Evolutionary conservation across 805 yeast species (phyloP), one percentile per base, ranked within the genome.

Genomic region (Starmerella potacharoeniae): DNA sequence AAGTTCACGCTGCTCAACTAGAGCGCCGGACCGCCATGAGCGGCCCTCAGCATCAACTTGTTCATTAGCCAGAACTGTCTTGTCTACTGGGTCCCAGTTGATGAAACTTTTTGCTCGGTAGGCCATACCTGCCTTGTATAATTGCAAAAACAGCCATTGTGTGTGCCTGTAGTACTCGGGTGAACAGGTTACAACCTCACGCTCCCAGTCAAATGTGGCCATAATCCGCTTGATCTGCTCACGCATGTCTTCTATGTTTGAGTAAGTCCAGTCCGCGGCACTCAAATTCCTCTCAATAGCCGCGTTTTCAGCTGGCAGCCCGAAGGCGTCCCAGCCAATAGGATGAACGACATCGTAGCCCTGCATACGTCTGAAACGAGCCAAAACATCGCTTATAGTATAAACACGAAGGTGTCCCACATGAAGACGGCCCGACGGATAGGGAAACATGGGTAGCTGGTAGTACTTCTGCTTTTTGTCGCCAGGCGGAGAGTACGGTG

Each of bases 291-390:
- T 72, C 67, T 90, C 96, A 34, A 88, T 82, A 0, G 98, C 98
- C 0, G 98, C 98, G 68, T 93, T 93, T 67, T 93, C 98, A 0
- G 98, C 98, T 0, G 98, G 98, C 31, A 93, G 73, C 0, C 98
- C 98, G 75, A 93, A 93, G 0, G 97, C 95, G 73, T 93, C 98
- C 97, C 97, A 93, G 0, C 98, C 98, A 95, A 93, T 90, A 0
- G 97, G 97, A 66, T 93, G 96, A 2, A 91, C 74, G 13, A 91
- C 96, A 40, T 81, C 71, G 61, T 75, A 77, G 1, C 96, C 96
- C 51, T 77, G 78, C 70, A 86, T 76, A 59, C 93, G 74, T 60
- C 86, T 78, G 68, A 78, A 91, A 60, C 97, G 73, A 1, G 95
- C 77, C 41, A 93, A 66, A 2, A 82, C 84, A 68, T 93, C 98